These are phyloP conservation scores for Aspergillus sp. DNA, from an alignment of 2,329 filamentous ascomycete genomes.

Conservation along the genomic window DNA sequence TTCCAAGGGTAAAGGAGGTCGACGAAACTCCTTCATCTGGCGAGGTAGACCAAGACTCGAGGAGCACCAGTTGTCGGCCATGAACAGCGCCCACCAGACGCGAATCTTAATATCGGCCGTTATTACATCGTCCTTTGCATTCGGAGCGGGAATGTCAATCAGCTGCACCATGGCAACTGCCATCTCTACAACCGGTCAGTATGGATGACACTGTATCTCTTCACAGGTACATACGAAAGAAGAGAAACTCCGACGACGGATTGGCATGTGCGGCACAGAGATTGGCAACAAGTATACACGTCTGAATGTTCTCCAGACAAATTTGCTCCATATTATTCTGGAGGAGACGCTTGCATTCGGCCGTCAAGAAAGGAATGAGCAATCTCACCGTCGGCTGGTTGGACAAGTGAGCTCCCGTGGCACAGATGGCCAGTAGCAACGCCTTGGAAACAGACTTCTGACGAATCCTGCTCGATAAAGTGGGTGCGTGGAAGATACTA, in stretches of 20 bases:
- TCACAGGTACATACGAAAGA: conserved; percentile 27
- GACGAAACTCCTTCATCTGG: conserved; percentile 29
- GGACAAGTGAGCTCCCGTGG: background rate
- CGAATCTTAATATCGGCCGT: too few species aligned
- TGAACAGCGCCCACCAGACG: conserved; percentile 40
- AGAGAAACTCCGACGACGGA: conserved; percentile 33
- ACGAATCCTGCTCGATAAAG: conserved; percentile 2
- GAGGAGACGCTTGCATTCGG: conserved; percentile 38
- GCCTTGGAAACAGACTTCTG: background rate
- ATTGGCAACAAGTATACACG: conserved; percentile 39
- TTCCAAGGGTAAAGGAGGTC: background rate
- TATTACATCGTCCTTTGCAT: conserved; percentile 11
- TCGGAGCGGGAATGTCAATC: conserved; percentile 27
- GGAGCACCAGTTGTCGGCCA: conserved; percentile 38
- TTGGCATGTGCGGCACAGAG: conserved; percentile 29
- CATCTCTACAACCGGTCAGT: background rate
- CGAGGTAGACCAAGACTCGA: conserved; percentile 36
- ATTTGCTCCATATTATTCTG: conserved; percentile 46
- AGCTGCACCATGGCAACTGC: background rate
- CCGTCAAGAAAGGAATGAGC: background rate
- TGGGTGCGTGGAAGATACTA: conserved; percentile 10
- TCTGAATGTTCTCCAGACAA: conserved; percentile 36
- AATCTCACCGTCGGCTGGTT: background rate
- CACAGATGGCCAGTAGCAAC: conserved; percentile 5
- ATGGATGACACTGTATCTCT: too few species aligned